Evolutionary conservation across 2,329 filamentous ascomycete genomes (phyloP), one percentile per base, ranked within the genome.

Genomic region (Fusarium buharicum): DNA sequence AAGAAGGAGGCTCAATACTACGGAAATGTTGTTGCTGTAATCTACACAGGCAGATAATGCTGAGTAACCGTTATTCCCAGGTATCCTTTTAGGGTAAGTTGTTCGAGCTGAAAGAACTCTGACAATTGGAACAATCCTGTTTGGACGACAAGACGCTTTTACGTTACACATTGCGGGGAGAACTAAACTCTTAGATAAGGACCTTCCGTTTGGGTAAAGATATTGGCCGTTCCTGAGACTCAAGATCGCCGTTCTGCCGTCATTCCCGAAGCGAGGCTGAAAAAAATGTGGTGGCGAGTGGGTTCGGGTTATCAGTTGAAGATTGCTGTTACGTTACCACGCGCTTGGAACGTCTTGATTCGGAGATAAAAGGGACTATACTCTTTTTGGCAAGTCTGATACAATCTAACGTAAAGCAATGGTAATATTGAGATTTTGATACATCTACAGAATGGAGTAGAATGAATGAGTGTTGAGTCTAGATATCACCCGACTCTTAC

Each of bases 121-220:
- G 43, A 53, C 60, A 45, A 51, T 55, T 55, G 20, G 13, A 12
- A 30, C 6, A 31, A 4, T 22, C 27, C 36, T 61, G 18, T 44
- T 44, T 63, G 55, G 60, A 17, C 18, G 11, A 28, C 2, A 16
- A 39, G 20, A 9, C 10, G 18, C 16, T 20, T 20, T 36, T 46
- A 17, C 17, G 28, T 27, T 22, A 22, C 16, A 20, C 28, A 49
- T 34, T 55, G 45, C 52, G 60, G 55, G 55, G 60, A n/a, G 7
- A 49, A 49, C 40, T 11, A 16, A 18, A 14, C 16, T 17, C 41
- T n/a, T 24, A 18, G 55, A 37, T 37, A 57, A 64, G 36, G 61
- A 62, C 47, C 51, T 62, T 65, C 56, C 56, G 16, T n/a, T 59
- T 59, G 48, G 16, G 55, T 64, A 37, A 49, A 64, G 56, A 50